Base-by-base conservation (phyloP, 2,329 filamentous ascomycete genomes). In the Exophiala sideris region DNA sequence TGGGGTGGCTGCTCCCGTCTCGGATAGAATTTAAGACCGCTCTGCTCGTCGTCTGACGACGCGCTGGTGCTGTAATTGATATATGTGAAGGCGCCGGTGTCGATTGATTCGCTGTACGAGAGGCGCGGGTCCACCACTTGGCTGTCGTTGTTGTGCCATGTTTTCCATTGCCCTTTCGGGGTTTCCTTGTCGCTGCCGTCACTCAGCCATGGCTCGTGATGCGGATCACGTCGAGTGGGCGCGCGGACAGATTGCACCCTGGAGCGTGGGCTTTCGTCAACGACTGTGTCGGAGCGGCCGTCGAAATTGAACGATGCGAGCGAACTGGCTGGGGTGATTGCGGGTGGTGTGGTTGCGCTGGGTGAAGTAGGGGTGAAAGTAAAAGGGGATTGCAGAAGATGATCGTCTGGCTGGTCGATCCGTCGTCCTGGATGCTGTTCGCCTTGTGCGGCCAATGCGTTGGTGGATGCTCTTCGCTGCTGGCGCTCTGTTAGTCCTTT, bases 41-140 rank as follows among this genome's bases (percentile, higher is more conserved):
- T 8, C 7, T 29, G 24, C 24, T 29, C 24, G 24, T 61, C 56
- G 14, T 59, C 56, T 10, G 57, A 58, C 1, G 56, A 59, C 3
- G 59, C 50, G 38, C 56, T 57, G 32, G 56, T 59, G 52, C 59
- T 61, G 38, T 61, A 57, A 38, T 59, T 57, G 21, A 61, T 20
- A 42, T 57, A 61, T 7, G 59, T 59, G 46, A 61, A 59, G 16
- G 55, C 53, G 12, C 53, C 52, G 0, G 47, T 50, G 40, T 61
- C 59, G 38, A 56, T 44, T 11, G 50, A 55, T 12, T 53, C 52
- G 2, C 48, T 52, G 33, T 53, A 57, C 10, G 57, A 57, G 8
- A 57, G 51, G 14, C 48, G 52, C 4, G 50, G 53, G 24, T 61
- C 56, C 9, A 57, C 4, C 3, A 29, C 56, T 34, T 58, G 47